These are phyloP conservation scores for Suhomyces chickasaworum DNA, from an alignment of 1,139 yeast genomes.

Conservation along the genomic window DNA sequence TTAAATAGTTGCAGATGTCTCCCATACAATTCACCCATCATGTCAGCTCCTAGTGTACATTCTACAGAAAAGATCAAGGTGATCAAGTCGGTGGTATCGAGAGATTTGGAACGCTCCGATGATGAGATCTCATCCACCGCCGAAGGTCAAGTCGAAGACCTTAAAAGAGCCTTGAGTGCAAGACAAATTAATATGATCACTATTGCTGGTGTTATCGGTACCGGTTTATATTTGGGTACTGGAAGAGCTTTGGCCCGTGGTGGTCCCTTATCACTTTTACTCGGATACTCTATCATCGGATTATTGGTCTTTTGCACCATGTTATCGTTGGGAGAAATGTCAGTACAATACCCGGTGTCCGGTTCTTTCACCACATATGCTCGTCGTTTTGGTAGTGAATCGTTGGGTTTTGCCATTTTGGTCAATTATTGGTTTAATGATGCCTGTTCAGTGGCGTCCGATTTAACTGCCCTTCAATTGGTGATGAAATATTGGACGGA, in stretches of 20 bases:
- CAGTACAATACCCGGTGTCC: conserved; percentile 60
- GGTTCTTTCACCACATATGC: conserved; percentile 67
- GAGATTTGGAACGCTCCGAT: conserved; percentile 16
- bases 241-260: conserved; percentile 60
- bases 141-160: conserved; percentile 27
- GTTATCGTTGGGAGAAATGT: conserved; percentile 67
- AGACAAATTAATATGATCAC: conserved; percentile 65
- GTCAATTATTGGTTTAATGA: conserved; percentile 68
- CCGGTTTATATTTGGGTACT: conserved; percentile 68
- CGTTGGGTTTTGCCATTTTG: conserved; percentile 63
- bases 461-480: conserved; percentile 60
- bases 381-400: conserved; percentile 59
- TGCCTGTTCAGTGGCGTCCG: conserved; percentile 63
- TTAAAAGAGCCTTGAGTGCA: conserved; percentile 48
- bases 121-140: conserved; percentile 10
- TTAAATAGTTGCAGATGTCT: conserved; percentile 3
- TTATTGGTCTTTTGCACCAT: conserved; percentile 59
- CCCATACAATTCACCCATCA: background rate
- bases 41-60: conserved; percentile 2
- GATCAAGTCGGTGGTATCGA: conserved; percentile 4
- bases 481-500: conserved; percentile 65
- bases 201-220: conserved; percentile 67
- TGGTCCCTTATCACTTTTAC: conserved; percentile 64
- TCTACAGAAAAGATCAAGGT: conserved; percentile 3
- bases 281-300: conserved; percentile 62